Evolutionary conservation across 371 early-diverging fungal genomes (phyloP).

Genomic region (Mortierella sp.): DNA sequence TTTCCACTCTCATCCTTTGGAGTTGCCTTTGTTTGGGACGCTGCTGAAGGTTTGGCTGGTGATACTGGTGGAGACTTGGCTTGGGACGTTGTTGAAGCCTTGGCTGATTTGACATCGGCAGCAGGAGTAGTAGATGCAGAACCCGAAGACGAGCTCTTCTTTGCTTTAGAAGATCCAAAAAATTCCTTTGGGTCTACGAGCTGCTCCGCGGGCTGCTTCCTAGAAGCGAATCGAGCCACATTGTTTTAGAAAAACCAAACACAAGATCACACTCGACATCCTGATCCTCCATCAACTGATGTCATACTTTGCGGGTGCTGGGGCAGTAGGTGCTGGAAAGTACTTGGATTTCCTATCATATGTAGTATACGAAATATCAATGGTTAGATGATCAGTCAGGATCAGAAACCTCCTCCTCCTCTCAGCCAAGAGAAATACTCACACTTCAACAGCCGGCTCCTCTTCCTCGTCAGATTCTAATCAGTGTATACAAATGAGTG

Average conservation of each 20-base stretch:
- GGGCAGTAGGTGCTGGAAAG: conserved; percentile 18
- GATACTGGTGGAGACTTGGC: not conserved
- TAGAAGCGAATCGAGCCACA: too few species aligned
- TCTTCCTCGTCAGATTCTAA: conserved; percentile 48
- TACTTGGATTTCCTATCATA: conserved; percentile 40
- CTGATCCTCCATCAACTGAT: not conserved
- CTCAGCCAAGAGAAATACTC: not conserved
- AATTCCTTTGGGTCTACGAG: conserved; percentile 34
- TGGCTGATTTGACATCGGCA: not conserved
- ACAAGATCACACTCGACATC: too few species aligned
- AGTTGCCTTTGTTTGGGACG: conserved; percentile 5
- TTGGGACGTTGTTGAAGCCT: too few species aligned
- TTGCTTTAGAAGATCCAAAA: conserved; percentile 35
- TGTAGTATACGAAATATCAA: not conserved
- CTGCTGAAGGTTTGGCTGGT: not conserved
- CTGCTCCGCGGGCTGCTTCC: conserved; percentile 21
- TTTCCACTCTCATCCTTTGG: conserved; percentile 1
- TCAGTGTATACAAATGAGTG: not conserved
- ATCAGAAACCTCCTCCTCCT: too few species aligned
- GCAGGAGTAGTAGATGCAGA: not conserved
- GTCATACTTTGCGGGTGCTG: conserved; percentile 31
- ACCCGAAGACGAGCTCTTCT: conserved; percentile 10
- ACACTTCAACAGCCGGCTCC: conserved; percentile 23
- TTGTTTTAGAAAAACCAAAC: not conserved
- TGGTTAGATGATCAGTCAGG: too few species aligned